Evolutionary conservation across 805 yeast species (phyloP).

Genomic region (Myxozyma vanderwaltii): DNA sequence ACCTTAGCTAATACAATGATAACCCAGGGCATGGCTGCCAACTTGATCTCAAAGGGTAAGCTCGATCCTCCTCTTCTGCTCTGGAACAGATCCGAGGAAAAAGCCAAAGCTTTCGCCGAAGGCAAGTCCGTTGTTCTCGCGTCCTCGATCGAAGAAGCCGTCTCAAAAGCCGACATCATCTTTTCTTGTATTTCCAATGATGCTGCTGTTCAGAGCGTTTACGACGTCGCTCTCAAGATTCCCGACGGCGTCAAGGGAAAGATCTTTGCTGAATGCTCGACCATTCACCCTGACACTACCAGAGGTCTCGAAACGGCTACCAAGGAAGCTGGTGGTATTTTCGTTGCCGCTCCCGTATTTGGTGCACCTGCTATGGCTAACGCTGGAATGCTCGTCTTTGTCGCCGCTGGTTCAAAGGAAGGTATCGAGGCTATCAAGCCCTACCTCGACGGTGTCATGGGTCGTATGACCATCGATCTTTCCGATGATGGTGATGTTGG

Average conservation of each 20-base stretch:
- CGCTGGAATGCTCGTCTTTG: conserved; percentile 37
- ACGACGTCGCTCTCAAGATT: conserved; percentile 22
- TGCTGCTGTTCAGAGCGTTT: conserved; percentile 25
- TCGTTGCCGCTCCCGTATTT: conserved; percentile 40
- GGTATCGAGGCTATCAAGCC: conserved; percentile 35
- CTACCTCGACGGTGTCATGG: conserved; percentile 38
- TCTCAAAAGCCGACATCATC: conserved; percentile 31
- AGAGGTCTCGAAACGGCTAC: conserved; percentile 19
- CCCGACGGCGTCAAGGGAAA: conserved; percentile 34
- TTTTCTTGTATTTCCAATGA: conserved; percentile 34
- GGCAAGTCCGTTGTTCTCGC: conserved; percentile 21
- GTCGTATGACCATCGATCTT: conserved; percentile 35
- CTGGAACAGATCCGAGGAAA: conserved; percentile 31
- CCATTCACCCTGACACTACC: conserved; percentile 40
- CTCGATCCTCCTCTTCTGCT: conserved; percentile 29
- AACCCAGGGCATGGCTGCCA: conserved; percentile 32
- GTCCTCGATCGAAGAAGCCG: conserved; percentile 28
- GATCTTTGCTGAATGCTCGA: conserved; percentile 37
- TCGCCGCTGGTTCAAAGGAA: conserved; percentile 35
- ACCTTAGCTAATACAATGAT: neutral
- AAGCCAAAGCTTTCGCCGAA: conserved; percentile 20
- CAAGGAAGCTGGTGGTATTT: conserved; percentile 32
- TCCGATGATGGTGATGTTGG: conserved; percentile 36
- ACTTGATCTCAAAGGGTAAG: conserved; percentile 28
- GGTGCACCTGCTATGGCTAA: conserved; percentile 39